phyloP scores from a whole-genome alignment of 1,139 yeast species.

The Wickerhamomyces sp. region DNA sequence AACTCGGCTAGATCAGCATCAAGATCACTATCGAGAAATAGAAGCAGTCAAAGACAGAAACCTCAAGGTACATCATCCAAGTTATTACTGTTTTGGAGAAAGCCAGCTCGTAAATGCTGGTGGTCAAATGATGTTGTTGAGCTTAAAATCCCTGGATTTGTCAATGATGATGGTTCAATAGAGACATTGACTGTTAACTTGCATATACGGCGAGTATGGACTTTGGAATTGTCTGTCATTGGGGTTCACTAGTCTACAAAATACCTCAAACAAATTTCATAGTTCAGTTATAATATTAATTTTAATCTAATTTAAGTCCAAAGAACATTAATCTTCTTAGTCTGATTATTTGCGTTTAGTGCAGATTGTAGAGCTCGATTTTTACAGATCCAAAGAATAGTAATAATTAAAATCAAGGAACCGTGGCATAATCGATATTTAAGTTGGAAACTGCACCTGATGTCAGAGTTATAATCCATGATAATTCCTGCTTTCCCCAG shows the following conservation, averaged over 20 bases:
- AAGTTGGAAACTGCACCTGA: too few relatives aligned
- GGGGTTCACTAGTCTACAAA: slow-evolving; percentile 29
- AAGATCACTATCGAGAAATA: slow-evolving; percentile 35
- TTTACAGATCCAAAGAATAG: too few relatives aligned
- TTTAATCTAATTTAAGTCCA: too few relatives aligned
- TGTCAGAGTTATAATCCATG: too few relatives aligned
- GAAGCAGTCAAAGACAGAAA: slow-evolving; percentile 32
- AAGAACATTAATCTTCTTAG: too few relatives aligned
- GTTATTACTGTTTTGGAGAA: slow-evolving; percentile 88
- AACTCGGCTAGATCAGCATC: slow-evolving; percentile 43
- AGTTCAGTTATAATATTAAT: too few relatives aligned
- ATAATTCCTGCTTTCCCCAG: too few relatives aligned
- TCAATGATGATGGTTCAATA: slow-evolving; percentile 21
- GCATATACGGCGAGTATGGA: slow-evolving; percentile 40
- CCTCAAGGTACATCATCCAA: slow-evolving; percentile 55
- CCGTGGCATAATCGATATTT: too few relatives aligned
- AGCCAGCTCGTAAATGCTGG: slow-evolving; percentile 99
- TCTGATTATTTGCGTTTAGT: too few relatives aligned
- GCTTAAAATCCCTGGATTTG: slow-evolving; percentile 40
- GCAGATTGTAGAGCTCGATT: too few relatives aligned
- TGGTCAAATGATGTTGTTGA: slow-evolving; percentile 75
- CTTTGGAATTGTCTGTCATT: slow-evolving; percentile 35
- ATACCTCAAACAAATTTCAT: too few relatives aligned
- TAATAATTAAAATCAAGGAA: too few relatives aligned
- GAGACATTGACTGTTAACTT: slow-evolving; percentile 25